phyloP scores from a whole-genome alignment of 768 basidiomycete species.

The Scleroderma bovista region DNA sequence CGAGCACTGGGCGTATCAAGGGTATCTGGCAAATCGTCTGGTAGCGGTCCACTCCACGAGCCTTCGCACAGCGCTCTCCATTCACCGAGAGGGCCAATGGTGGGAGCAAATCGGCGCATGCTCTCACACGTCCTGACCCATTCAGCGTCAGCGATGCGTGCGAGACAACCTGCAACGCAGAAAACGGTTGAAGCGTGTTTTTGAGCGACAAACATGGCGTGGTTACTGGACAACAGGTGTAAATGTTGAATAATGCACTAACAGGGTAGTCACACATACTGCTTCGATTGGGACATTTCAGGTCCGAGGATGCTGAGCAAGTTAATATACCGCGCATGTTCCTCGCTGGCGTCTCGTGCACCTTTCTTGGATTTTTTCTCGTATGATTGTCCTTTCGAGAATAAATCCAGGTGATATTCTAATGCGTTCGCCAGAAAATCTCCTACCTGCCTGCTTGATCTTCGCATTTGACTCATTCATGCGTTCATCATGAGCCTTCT shows the following conservation, averaged over 20 bases:
- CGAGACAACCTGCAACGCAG: slow-evolving; percentile 56
- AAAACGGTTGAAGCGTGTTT: slow-evolving; percentile 54
- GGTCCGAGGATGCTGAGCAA: slow-evolving; percentile 67
- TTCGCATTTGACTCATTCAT: slow-evolving; percentile 60
- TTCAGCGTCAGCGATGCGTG: slow-evolving; percentile 73
- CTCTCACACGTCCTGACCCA: slow-evolving; percentile 70
- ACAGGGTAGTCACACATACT: slow-evolving; percentile 39
- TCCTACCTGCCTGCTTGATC: slow-evolving; percentile 70
- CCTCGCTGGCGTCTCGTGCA: slow-evolving; percentile 58
- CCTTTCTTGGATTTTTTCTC: slow-evolving; percentile 81
- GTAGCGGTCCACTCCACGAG: slow-evolving; percentile 51
- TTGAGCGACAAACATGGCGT: slow-evolving; percentile 56
- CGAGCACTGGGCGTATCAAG: neutral
- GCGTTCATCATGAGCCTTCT: slow-evolving; percentile 69
- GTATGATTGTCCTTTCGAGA: slow-evolving; percentile 52
- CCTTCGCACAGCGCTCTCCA: slow-evolving; percentile 75
- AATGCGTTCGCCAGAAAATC: no score
- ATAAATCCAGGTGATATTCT: no score
- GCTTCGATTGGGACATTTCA: slow-evolving; percentile 76
- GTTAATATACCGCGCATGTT: slow-evolving; percentile 74
- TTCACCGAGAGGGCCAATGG: slow-evolving; percentile 65
- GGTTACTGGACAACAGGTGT: slow-evolving; percentile 44
- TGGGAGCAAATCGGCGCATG: slow-evolving; percentile 61
- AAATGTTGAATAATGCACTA: neutral
- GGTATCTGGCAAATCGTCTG: slow-evolving; percentile 23